A percentile compares a stretch with the other conserved stretches of the same genome.
Conservation (phyloP, 106 monocot genomes). For the Iris macrosiphon region DNA sequence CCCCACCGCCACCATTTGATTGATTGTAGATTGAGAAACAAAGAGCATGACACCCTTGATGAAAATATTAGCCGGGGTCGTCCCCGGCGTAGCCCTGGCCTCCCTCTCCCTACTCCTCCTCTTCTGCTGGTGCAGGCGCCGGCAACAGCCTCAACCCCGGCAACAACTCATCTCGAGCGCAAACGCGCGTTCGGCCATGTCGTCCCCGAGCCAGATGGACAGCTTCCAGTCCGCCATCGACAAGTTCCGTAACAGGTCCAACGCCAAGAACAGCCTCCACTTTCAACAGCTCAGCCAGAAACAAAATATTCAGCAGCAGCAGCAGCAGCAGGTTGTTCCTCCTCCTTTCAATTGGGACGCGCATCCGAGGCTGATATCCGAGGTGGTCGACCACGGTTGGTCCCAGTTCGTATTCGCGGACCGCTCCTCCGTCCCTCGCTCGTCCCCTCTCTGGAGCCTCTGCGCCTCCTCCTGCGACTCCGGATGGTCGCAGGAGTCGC, state of each 20-base stretch:
- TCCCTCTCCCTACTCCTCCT: slow-evolving; percentile 8
- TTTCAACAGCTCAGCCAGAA: slow-evolving; percentile 35
- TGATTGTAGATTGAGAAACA: no score
- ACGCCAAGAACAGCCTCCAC: slow-evolving; percentile 9
- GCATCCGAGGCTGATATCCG: slow-evolving; percentile 39
- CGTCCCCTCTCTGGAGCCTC: slow-evolving; percentile 4
- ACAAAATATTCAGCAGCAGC: not conserved
- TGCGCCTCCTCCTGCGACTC: slow-evolving; percentile 12
- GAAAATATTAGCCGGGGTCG: slow-evolving; percentile 15
- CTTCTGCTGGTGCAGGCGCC: slow-evolving; percentile 6
- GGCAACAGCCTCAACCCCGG: no score
- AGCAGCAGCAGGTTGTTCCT: not conserved
- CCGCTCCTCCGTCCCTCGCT: not conserved
- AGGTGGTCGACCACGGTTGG: slow-evolving; percentile 68
- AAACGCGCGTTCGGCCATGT: not conserved
- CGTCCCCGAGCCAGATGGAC: not conserved
- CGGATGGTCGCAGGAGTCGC: not conserved
- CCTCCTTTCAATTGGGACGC: slow-evolving; percentile 44
- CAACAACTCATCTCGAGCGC: not conserved
- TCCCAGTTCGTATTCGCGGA: slow-evolving; percentile 40
- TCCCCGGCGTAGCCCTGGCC: slow-evolving; percentile 13
- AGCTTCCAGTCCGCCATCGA: slow-evolving; percentile 16
- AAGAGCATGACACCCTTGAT: slow-evolving; percentile 29
- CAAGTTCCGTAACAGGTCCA: slow-evolving; percentile 15
- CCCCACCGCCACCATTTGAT: no score